These are phyloP conservation scores for Plasmodium relictum DNA, from an alignment of 169 alveolate species.

Conservation along the genomic window DNA sequence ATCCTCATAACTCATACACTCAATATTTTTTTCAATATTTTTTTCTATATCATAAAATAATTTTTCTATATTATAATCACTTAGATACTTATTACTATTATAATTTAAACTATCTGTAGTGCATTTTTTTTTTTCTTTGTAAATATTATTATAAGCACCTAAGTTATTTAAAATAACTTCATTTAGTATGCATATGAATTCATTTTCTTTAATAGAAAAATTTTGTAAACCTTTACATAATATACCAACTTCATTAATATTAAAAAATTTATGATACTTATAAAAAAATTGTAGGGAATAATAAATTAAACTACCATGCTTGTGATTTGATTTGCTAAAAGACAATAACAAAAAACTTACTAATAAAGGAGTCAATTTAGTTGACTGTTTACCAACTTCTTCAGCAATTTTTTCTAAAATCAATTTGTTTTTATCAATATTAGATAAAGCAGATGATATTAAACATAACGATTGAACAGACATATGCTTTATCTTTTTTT, in stretches of 20 bases:
- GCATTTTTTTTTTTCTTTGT: neutral
- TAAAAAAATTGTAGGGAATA: conserved; percentile 79
- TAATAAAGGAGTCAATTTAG: conserved; percentile 81
- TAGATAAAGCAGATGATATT: conserved; percentile 44
- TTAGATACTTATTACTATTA: neutral
- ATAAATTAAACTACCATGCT: conserved; percentile 84
- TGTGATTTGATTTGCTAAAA: conserved; percentile 81
- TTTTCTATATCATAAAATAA: conserved; percentile 39
- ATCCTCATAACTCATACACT: conserved; percentile 36
- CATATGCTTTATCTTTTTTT: conserved; percentile 53
- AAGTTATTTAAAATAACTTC: conserved; percentile 21
- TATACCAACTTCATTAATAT: conserved; percentile 68
- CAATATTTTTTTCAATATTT: conserved; percentile 40
- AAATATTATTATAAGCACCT: neutral
- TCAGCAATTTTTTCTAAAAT: conserved; percentile 82
- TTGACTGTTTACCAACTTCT: conserved; percentile 82
- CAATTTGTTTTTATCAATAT: conserved; percentile 53
- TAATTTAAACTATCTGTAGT: neutral
- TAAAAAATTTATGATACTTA: conserved; percentile 61
- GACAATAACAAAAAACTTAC: conserved; percentile 82
- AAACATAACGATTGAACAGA: conserved; percentile 64
- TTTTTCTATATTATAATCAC: neutral
- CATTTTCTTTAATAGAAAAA: conserved; percentile 68
- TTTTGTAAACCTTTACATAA: conserved; percentile 46
- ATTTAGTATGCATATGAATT: conserved; percentile 43